These are phyloP conservation scores for Cornus kousa DNA, from an alignment of 148 eudicot species.

Conservation along the genomic window DNA sequence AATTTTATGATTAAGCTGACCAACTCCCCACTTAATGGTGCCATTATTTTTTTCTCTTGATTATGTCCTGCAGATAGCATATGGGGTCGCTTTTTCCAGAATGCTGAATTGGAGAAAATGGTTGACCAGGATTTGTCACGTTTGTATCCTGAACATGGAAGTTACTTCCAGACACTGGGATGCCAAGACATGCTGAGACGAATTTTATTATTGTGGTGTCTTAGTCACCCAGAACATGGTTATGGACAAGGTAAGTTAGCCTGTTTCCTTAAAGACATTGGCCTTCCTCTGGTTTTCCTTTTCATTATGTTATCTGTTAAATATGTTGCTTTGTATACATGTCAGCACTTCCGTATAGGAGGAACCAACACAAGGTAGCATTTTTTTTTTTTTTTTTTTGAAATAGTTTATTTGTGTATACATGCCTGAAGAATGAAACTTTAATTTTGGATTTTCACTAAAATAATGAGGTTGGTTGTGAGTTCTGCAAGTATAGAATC, in stretches of 20 bases:
- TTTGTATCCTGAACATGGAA: conserved; percentile 90
- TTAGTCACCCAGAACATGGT: conserved; percentile 90
- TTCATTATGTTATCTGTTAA: no score
- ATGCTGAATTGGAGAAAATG: conserved; percentile 92
- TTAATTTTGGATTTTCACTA: no score
- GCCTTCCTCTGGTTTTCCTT: no score
- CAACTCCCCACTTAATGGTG: neutral
- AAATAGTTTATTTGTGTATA: neutral
- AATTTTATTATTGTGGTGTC: conserved; percentile 88
- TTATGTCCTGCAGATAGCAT: conserved; percentile 68
- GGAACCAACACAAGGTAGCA: no score
- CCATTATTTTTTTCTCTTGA: neutral
- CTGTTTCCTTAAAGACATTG: neutral
- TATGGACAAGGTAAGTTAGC: conserved; percentile 77
- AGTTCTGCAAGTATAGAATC: neutral
- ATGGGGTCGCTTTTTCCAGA: conserved; percentile 94
- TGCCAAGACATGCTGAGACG: conserved; percentile 89
- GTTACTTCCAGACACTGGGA: conserved; percentile 87
- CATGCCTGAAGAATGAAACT: neutral
- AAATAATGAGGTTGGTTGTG: neutral
- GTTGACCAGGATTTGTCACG: conserved; percentile 97
- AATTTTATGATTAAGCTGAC: neutral
- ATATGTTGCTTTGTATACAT: no score
- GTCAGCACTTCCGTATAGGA: no score
- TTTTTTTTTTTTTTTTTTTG: no score